Base-by-base conservation (phyloP, 2,329 filamentous ascomycete genomes). In the Rhytidhysteron rufulum region DNA sequence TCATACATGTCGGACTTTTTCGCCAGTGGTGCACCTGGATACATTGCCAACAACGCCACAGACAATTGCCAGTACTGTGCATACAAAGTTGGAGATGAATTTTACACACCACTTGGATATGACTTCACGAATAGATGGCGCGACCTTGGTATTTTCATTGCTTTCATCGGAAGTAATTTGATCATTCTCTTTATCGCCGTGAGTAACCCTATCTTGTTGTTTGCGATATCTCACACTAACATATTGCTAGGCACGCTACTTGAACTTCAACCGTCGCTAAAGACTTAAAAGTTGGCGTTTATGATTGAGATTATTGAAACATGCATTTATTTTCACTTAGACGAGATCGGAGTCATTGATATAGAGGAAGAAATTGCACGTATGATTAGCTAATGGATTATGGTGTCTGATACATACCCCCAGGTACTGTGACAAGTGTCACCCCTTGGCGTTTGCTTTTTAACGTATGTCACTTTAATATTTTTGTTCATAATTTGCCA, bases 61-160 rank as follows among this genome's bases (percentile, higher is more conserved):
- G 76, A 69, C 34, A 67, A 73, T 17, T 95, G 89, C 68, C 71
- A 84, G 55, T 95, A 94, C 68, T 95, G 89, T 58, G 86, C 88
- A 1, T 94, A 81, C 68, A 82, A 77, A 46, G 69, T 86, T 10
- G 89, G 88, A 21, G 85, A 95, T 49, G 74, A 95, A 67, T 95
- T 91, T 57, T 94, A 86, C 58, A 58, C 70, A 39, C 74, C 79
- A 0, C 74, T 94, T 15, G 75, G 77, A 2, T 77, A 94, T 55
- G 70, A 68, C 2, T 95, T 83, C 53, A 68, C 70, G 31, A 66
- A 86, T 48, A 72, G 88, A 13, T 95, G 88, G 88, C 78, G 88
- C 40, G 88, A 95, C 52, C 47, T 93, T 41, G 89, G 88, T 2
- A 94, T 95, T 46, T 84, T 83, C 51, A 51, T 78, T 22, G 84